Percentiles rank a stretch among this genome's conserved stretches.
Conservation (phyloP, 73 alveolate species). For the Symbiodinium natans region DNA sequence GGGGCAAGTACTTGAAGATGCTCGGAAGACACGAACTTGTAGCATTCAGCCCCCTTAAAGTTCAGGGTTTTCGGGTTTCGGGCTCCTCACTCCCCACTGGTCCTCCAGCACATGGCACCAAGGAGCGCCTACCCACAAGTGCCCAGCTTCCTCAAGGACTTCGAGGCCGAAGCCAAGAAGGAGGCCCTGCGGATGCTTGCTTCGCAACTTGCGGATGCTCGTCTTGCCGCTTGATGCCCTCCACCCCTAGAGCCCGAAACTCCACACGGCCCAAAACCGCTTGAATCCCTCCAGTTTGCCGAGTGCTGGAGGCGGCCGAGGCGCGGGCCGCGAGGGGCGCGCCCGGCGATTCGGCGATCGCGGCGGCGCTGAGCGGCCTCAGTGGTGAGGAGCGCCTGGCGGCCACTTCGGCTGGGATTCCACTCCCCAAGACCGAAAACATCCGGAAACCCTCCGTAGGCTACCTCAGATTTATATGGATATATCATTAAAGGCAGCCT, state of each 20-base stretch:
- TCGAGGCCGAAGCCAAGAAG: conserved; percentile 77
- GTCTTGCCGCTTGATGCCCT: no score
- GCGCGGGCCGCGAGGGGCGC: conserved; percentile 66
- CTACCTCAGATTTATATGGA: no score
- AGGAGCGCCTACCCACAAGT: conserved; percentile 91
- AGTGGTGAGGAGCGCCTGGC: conserved; percentile 59
- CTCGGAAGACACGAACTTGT: no score
- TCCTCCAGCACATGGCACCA: neutral
- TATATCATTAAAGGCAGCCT: no score
- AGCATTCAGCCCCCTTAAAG: no score
- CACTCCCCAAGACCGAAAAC: no score
- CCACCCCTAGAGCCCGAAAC: neutral
- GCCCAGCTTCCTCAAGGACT: conserved; percentile 81
- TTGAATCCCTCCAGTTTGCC: neutral
- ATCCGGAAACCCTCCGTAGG: no score
- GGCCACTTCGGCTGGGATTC: no score
- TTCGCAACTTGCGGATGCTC: no score
- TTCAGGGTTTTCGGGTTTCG: neutral
- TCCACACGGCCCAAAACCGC: no score
- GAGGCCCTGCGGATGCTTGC: conserved; percentile 42
- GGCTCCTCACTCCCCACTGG: no score
- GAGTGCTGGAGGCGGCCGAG: conserved; percentile 45
- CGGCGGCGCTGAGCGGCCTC: conserved; percentile 54
- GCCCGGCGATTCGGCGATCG: neutral
- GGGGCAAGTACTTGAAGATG: conserved; percentile 90